Percentiles rank a stretch among this genome's conserved stretches.
phyloP scores from a whole-genome alignment of 208 protist genomes.

The Entamoeba invadens region DNA sequence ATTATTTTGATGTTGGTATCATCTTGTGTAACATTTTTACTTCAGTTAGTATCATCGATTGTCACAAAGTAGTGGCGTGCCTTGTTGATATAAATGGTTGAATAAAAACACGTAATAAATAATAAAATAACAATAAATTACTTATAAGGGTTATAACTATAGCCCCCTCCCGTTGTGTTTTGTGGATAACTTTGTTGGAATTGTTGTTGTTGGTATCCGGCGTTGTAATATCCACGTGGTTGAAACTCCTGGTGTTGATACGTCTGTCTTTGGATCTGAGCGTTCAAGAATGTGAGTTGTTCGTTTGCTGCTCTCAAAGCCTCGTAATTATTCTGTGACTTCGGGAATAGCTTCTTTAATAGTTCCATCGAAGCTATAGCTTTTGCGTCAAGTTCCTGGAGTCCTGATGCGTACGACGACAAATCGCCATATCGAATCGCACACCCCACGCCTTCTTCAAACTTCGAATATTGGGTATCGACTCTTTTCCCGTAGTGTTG shows the following conservation, averaged over 20 bases:
- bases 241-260: not conserved
- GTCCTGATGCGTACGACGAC: not conserved
- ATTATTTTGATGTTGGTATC: too few species aligned
- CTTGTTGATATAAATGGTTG: too few species aligned
- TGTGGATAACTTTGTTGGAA: not conserved
- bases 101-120: too few species aligned
- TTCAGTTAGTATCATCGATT: too few species aligned
- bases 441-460: not conserved
- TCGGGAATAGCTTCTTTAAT: not conserved
- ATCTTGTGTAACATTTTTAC: too few species aligned
- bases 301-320: not conserved
- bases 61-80: too few species aligned
- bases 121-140: too few species aligned
- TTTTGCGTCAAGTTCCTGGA: not conserved
- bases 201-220: not conserved
- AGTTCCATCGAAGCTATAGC: not conserved
- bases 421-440: not conserved
- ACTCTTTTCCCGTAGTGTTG: not conserved
- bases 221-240: not conserved
- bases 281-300: not conserved
- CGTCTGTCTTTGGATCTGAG: not conserved
- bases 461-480: not conserved
- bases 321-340: not conserved
- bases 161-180: too few species aligned
- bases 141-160: too few species aligned